These are phyloP conservation scores for Yarrowia hollandica DNA, from an alignment of 805 yeast genomes.

Conservation along the genomic window DNA sequence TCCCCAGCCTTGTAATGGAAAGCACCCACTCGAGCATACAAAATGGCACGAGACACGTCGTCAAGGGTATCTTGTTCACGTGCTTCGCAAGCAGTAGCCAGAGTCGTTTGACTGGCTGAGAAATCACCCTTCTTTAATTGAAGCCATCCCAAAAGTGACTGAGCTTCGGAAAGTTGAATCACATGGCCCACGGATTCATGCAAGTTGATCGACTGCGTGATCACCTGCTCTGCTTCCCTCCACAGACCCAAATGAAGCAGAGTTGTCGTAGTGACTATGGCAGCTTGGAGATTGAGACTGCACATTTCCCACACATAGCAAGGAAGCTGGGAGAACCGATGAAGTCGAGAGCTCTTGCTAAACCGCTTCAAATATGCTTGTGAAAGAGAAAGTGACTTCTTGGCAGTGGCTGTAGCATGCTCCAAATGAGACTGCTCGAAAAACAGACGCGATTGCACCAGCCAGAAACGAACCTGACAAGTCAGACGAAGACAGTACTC, in stretches of 20 bases:
- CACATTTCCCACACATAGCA: background rate
- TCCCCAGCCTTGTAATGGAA: constrained; percentile 2
- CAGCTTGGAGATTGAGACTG: background rate
- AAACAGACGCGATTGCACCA: background rate
- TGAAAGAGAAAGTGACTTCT: background rate
- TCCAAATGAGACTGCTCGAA: constrained; percentile 1
- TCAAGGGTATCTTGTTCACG: background rate
- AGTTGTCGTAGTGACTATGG: background rate
- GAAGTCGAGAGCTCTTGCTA: background rate
- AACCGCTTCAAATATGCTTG: constrained; percentile 7
- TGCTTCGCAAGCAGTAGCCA: background rate
- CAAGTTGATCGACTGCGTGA: background rate
- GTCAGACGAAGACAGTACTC: constrained; percentile 4
- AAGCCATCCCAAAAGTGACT: background rate
- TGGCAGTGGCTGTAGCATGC: background rate
- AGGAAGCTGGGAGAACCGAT: background rate
- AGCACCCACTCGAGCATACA: background rate
- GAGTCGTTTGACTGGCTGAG: background rate
- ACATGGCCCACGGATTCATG: background rate
- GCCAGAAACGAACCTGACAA: constrained; percentile 5
- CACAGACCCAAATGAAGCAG: constrained; percentile 14
- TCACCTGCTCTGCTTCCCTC: constrained; percentile 22
- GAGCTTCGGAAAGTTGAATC: background rate
- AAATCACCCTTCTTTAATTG: constrained; percentile 1
- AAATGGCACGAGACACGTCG: background rate